Evolutionary conservation across 257 asterid genomes (phyloP).

Genomic region (Rubia yunnanensis): DNA sequence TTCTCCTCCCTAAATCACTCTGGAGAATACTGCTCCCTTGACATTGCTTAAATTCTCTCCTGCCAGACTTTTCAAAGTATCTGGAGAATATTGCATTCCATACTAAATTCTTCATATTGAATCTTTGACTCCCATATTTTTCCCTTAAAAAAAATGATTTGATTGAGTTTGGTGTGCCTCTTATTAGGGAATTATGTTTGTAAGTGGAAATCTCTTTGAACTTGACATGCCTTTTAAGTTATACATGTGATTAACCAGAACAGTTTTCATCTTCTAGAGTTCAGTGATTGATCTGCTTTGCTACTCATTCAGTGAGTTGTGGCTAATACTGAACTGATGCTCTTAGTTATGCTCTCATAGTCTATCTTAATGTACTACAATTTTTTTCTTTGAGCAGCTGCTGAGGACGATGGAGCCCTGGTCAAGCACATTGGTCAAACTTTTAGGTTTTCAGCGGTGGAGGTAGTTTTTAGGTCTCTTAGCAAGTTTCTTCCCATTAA

Average conservation of each 20-base stretch:
- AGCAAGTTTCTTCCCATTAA: background rate
- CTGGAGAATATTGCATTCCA: background rate
- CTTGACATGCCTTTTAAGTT: background rate
- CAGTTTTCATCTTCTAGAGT: background rate
- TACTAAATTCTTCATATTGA: no score
- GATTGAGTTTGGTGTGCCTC: background rate
- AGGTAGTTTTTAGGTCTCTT: conserved; percentile 32
- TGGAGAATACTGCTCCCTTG: background rate
- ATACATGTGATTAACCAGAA: background rate
- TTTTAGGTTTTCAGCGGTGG: conserved; percentile 73
- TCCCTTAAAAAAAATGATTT: no score
- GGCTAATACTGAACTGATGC: background rate
- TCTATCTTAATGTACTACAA: background rate
- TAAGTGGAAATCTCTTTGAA: background rate
- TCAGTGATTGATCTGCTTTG: background rate
- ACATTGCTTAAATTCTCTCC: background rate
- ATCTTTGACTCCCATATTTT: no score
- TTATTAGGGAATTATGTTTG: background rate
- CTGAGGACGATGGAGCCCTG: conserved; percentile 64
- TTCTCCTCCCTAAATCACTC: background rate
- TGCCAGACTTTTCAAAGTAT: background rate
- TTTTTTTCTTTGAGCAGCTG: conserved; percentile 40
- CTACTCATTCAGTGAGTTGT: background rate
- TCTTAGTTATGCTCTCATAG: background rate
- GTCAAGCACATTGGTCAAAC: conserved; percentile 82